Base-by-base conservation (phyloP, 1,139 yeast species). In the Sugiyamaella grinbergsii region DNA sequence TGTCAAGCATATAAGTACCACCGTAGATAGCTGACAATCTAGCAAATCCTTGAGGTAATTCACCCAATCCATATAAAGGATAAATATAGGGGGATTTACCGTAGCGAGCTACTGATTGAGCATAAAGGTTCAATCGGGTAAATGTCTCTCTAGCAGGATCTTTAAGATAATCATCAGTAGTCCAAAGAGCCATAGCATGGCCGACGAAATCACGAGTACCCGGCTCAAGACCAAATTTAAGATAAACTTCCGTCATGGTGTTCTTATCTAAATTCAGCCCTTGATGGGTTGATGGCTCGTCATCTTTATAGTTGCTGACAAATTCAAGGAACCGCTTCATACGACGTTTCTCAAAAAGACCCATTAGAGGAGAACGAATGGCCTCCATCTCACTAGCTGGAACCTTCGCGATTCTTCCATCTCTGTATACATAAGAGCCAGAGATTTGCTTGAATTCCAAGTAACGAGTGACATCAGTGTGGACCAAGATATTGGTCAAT, bases 151-250 rank as follows among this genome's bases (percentile, higher is more conserved):
- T 81, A 3, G 97, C 97, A 6, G 96, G 96, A 69, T 88, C 83
- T 58, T 77, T 79, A 65, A 93, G 73, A 69, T 93, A 93, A 55
- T 88, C 93, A 65, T 93, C 98, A 61, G 90, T 91, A 26, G 95
- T 80, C 86, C 96, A 91, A 56, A 93, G 78, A 5, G 98, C 99
- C 98, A 93, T 94, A 15, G 98, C 94, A 70, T 93, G 98, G 39
- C 98, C 99, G 61, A 94, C 87, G 65, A 93, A 93, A 70, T 94
- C 98, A 65, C 89, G 85, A 28, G 98, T 91, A 42, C 97, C 96
- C 54, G 81, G 80, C 63, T 94, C 98, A 56, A 93, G 80, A 7
- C 98, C 96, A 66, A 85, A 94, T 69, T 93, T 85, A 66, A 80
- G 79, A 70, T 86, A 93, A 29, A 93, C 83, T 61, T 90, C 96